Percentiles rank a stretch among this genome's conserved stretches.
phyloP scores from a whole-genome alignment of 2,329 filamentous ascomycete species.

The Hypoxylon sp. region DNA sequence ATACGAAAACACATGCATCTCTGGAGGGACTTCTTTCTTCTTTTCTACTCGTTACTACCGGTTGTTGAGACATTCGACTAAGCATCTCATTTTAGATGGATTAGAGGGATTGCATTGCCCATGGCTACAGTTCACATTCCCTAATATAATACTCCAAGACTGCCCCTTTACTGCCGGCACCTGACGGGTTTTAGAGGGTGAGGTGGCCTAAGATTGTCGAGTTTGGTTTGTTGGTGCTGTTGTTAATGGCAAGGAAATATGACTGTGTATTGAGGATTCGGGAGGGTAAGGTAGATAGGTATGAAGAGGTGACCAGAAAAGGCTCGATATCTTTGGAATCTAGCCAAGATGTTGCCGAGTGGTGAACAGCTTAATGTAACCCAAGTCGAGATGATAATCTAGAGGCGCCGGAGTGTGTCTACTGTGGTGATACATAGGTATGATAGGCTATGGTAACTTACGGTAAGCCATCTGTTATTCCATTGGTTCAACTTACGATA shows the following conservation, averaged over 20 bases:
- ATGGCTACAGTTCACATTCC: slow-evolving; percentile 37
- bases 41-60: slow-evolving; percentile 30
- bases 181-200: slow-evolving; percentile 13
- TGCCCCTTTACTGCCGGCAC: slow-evolving; percentile 9
- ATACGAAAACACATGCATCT: slow-evolving; percentile 47
- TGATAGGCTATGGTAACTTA: no score
- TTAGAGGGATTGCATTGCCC: slow-evolving; percentile 44
- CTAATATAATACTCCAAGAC: slow-evolving; percentile 44
- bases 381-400: neutral
- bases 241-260: neutral
- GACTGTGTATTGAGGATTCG: slow-evolving; percentile 12
- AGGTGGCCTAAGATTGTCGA: slow-evolving; percentile 20
- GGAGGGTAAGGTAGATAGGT: slow-evolving; percentile 17
- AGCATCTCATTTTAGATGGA: slow-evolving; percentile 46
- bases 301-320: slow-evolving; percentile 11
- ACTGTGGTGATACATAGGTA: no score
- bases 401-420: no score
- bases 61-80: slow-evolving; percentile 36
- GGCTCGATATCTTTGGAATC: slow-evolving; percentile 22
- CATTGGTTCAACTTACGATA: no score
- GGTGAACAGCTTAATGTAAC: neutral
- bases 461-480: no score
- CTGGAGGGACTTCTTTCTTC: slow-evolving; percentile 23
- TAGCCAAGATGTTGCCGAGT: slow-evolving; percentile 29
- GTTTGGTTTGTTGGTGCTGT: neutral